These are phyloP conservation scores for Bipolaris zeicola DNA, from an alignment of 2,329 filamentous ascomycete species.

Conservation along the genomic window DNA sequence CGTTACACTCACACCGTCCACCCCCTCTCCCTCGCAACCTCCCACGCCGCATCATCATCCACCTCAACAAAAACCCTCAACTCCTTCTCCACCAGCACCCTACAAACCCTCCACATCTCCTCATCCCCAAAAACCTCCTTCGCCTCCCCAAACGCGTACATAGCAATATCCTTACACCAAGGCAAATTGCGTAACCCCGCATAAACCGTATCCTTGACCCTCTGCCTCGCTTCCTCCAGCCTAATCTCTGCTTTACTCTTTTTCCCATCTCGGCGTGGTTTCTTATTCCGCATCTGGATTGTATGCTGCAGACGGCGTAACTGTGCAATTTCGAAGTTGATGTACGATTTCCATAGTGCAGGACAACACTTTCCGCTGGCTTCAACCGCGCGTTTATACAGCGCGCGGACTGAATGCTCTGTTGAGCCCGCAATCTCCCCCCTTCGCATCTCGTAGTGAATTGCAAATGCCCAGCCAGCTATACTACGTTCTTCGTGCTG, in stretches of 20 bases:
- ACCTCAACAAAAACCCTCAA: constrained; percentile 63
- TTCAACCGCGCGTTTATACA: constrained; percentile 60
- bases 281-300: constrained; percentile 9
- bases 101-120: constrained; percentile 60
- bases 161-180: constrained; percentile 66
- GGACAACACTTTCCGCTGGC: constrained; percentile 37
- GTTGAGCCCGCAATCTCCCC: constrained; percentile 51
- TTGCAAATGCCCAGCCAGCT: constrained; percentile 60
- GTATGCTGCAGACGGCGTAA: constrained; percentile 16
- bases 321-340: constrained; percentile 40
- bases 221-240: constrained; percentile 41
- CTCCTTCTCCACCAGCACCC: constrained; percentile 66
- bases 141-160: constrained; percentile 59
- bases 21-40: neutral
- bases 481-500: constrained; percentile 46
- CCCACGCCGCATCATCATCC: constrained; percentile 2
- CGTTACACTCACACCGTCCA: neutral
- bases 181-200: constrained; percentile 63
- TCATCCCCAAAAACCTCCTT: constrained; percentile 46
- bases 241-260: constrained; percentile 26
- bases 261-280: constrained; percentile 22
- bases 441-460: constrained; percentile 60
- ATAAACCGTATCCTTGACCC: constrained; percentile 61
- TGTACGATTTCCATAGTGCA: constrained; percentile 40
- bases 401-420: constrained; percentile 58